These are phyloP conservation scores for Amanita subjunquillea DNA, from an alignment of 768 basidiomycete species.

Conservation along the genomic window DNA sequence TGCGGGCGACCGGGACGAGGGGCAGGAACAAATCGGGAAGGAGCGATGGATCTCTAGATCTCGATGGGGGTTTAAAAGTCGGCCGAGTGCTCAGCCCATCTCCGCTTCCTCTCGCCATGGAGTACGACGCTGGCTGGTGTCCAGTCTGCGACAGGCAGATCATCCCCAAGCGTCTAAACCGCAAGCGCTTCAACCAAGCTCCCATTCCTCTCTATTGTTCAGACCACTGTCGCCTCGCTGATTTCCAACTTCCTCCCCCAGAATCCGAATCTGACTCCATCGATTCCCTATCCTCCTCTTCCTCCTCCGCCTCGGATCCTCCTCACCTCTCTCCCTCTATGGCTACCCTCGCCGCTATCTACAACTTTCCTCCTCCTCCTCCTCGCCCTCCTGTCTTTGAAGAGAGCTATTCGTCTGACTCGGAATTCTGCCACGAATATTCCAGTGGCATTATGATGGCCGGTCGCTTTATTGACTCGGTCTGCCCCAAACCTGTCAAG, in stretches of 20 bases:
- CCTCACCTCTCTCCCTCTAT: constrained; percentile 19
- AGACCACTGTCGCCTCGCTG: constrained; percentile 57
- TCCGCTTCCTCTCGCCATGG: constrained; percentile 19
- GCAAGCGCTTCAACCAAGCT: constrained; percentile 49
- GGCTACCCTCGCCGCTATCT: constrained; percentile 21
- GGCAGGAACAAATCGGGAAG: constrained; percentile 6
- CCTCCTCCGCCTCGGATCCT: constrained; percentile 21
- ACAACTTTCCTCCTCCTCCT: constrained; percentile 44
- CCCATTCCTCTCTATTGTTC: constrained; percentile 83
- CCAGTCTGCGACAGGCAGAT: constrained; percentile 72
- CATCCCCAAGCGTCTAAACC: constrained; percentile 26
- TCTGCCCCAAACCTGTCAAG: constrained; percentile 31
- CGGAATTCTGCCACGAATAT: constrained; percentile 29
- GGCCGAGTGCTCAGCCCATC: constrained; percentile 6
- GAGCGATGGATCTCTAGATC: constrained; percentile 7
- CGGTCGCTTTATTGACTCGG: constrained; percentile 37
- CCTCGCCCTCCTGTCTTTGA: constrained; percentile 36
- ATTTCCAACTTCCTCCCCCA: constrained; percentile 28
- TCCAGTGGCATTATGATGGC: constrained; percentile 65
- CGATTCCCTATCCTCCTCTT: constrained; percentile 6
- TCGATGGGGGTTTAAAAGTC: constrained; percentile 18
- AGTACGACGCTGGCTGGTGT: constrained; percentile 71
- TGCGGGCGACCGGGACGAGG: constrained; percentile 17
- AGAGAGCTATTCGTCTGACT: constrained; percentile 12
- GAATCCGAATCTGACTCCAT: constrained; percentile 26